Conservation (phyloP, 2,329 filamentous ascomycete genomes). For the Fusarium tjaetaba region DNA sequence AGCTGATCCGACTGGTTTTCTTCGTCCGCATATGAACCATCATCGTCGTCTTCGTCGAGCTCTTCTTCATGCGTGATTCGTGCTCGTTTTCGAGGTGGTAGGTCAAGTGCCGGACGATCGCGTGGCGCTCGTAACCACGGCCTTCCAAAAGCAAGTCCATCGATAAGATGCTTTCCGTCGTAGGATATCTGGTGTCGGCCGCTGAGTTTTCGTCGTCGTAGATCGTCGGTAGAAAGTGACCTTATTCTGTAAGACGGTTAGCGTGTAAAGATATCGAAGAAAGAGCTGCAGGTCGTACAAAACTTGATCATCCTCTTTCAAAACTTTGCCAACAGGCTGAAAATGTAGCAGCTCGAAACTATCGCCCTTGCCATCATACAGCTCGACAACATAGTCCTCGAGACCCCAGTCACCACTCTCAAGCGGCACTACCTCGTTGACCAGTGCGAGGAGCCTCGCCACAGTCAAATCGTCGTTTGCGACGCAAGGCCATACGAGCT, state of each 20-base stretch:
- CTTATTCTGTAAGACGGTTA: slow-evolving; percentile 69
- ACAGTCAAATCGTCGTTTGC: slow-evolving; percentile 72
- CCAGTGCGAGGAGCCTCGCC: slow-evolving; percentile 77
- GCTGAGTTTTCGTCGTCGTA: slow-evolving; percentile 75
- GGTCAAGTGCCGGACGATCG: slow-evolving; percentile 72
- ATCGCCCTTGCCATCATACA: slow-evolving; percentile 62
- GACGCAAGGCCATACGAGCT: slow-evolving; percentile 75
- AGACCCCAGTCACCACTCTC: slow-evolving; percentile 85
- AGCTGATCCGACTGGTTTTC: slow-evolving; percentile 42
- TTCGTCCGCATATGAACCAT: slow-evolving; percentile 48
- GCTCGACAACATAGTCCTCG: slow-evolving; percentile 88
- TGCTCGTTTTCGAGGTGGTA: slow-evolving; percentile 78
- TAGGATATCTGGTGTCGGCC: slow-evolving; percentile 83
- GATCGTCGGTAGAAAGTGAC: slow-evolving; percentile 77
- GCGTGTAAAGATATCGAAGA: background rate
- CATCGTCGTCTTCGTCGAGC: slow-evolving; percentile 49
- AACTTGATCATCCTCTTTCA: slow-evolving; percentile 87
- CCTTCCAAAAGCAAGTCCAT: slow-evolving; percentile 86
- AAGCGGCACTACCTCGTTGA: slow-evolving; percentile 84
- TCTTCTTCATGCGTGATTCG: slow-evolving; percentile 59
- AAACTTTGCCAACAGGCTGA: slow-evolving; percentile 72
- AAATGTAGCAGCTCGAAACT: slow-evolving; percentile 92
- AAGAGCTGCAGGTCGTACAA: slow-evolving; percentile 62
- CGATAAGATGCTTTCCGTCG: slow-evolving; percentile 83
- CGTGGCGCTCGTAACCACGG: slow-evolving; percentile 69